Evolutionary conservation across 495 filamentous ascomycete species (phyloP).

Genomic region (Entonaema liquescens): DNA sequence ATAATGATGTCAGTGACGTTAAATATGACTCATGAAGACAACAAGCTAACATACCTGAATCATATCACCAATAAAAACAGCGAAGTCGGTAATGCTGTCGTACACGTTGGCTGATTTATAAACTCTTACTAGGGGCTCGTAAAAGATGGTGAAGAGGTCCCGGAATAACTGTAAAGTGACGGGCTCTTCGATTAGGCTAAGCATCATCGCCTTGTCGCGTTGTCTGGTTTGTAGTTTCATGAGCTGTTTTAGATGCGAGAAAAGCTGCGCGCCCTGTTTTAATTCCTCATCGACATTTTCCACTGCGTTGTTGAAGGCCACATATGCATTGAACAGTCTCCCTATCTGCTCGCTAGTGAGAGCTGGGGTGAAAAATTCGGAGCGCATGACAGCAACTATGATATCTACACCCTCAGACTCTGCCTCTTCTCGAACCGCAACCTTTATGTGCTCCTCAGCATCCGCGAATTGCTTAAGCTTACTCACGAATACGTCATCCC

Average conservation of each 20-base stretch:
- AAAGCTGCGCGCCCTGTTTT: slow-evolving; percentile 86
- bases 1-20: slow-evolving; percentile 23
- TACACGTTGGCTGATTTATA: slow-evolving; percentile 99
- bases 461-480: slow-evolving; percentile 84
- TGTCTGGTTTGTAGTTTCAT: slow-evolving; percentile 92
- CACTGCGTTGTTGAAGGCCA: slow-evolving; percentile 95
- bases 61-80: slow-evolving; percentile 88
- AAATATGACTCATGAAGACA: background rate
- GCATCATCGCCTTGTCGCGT: slow-evolving; percentile 96
- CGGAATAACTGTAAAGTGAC: slow-evolving; percentile 92
- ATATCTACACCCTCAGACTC: slow-evolving; percentile 76
- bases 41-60: slow-evolving; percentile 62
- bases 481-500: slow-evolving; percentile 77
- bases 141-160: slow-evolving; percentile 98
- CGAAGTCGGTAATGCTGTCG: slow-evolving; percentile 94
- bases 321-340: slow-evolving; percentile 89
- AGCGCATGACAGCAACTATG: slow-evolving; percentile 81
- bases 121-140: slow-evolving; percentile 93
- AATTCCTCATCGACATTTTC: slow-evolving; percentile 91
- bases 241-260: slow-evolving; percentile 92
- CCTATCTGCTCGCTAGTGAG: slow-evolving; percentile 77
- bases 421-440: slow-evolving; percentile 76
- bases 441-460: slow-evolving; percentile 75
- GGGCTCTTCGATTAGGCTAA: slow-evolving; percentile 92
- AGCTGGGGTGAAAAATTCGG: slow-evolving; percentile 73